Evolutionary conservation across 1,139 yeast genomes (phyloP).

Genomic region (Debaryomyces coudertii): DNA sequence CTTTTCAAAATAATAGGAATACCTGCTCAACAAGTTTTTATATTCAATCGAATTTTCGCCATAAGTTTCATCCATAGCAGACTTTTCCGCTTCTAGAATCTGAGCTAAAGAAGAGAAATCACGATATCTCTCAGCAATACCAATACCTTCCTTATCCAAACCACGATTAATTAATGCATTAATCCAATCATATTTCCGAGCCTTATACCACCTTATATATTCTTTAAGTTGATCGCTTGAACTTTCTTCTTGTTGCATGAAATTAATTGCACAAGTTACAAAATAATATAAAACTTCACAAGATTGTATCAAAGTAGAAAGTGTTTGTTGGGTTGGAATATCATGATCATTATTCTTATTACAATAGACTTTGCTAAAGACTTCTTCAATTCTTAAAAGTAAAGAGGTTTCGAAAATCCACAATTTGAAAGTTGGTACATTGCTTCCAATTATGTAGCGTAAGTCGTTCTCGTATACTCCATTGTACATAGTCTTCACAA

Average conservation of each 20-base stretch:
- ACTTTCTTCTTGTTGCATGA: slow-evolving; percentile 31
- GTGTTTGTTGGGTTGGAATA: slow-evolving; percentile 20
- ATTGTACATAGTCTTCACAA: slow-evolving; percentile 42
- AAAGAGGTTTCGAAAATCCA: slow-evolving; percentile 48
- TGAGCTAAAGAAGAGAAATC: slow-evolving; percentile 71
- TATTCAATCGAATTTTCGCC: slow-evolving; percentile 19
- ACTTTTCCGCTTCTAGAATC: slow-evolving; percentile 60
- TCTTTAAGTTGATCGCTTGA: slow-evolving; percentile 28
- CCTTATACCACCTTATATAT: slow-evolving; percentile 40
- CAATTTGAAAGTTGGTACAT: slow-evolving; percentile 25
- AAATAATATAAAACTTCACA: slow-evolving; percentile 42
- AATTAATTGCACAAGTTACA: slow-evolving; percentile 40
- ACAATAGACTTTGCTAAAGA: slow-evolving; percentile 28
- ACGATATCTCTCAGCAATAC: slow-evolving; percentile 65
- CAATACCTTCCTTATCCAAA: slow-evolving; percentile 55
- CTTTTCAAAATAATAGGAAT: slow-evolving; percentile 57
- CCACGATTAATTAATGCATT: slow-evolving; percentile 51
- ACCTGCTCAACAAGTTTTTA: slow-evolving; percentile 29
- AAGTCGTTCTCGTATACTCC: slow-evolving; percentile 51
- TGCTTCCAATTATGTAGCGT: slow-evolving; percentile 29
- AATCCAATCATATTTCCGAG: slow-evolving; percentile 52
- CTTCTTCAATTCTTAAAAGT: slow-evolving; percentile 35
- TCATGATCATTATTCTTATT: slow-evolving; percentile 17
- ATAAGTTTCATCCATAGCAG: slow-evolving; percentile 30
- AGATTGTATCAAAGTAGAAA: slow-evolving; percentile 26